phyloP scores from a whole-genome alignment of 2,329 filamentous ascomycete species.

The Neonectria magnoliae region DNA sequence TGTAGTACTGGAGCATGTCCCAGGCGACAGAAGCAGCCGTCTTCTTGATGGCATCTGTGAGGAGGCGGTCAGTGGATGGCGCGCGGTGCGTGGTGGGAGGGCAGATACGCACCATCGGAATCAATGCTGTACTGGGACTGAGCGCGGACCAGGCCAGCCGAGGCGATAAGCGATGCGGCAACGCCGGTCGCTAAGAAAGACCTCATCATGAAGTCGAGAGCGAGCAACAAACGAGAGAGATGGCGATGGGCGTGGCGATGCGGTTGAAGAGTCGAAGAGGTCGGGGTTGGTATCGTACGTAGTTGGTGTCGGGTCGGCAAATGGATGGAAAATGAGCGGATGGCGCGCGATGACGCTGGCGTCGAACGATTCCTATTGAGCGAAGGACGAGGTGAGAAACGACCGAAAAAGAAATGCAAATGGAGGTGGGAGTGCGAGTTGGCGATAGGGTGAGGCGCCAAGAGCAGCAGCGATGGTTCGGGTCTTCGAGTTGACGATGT shows the following conservation, averaged over 20 bases:
- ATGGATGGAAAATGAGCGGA: constrained; percentile 7
- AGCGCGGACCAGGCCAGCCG: constrained; percentile 34
- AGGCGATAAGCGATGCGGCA: constrained; percentile 37
- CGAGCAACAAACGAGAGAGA: constrained; percentile 20
- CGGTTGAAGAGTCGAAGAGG: constrained; percentile 22
- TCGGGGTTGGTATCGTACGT: neutral
- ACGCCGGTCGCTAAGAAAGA: constrained; percentile 30
- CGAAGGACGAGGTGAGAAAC: constrained; percentile 14
- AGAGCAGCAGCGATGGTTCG: constrained; percentile 27
- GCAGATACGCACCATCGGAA: constrained; percentile 30
- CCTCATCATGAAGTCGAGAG: constrained; percentile 35
- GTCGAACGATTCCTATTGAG: neutral
- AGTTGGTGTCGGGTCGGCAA: constrained; percentile 8
- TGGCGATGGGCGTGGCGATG: constrained; percentile 1
- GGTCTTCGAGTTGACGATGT: constrained; percentile 34
- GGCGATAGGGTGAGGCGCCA: constrained; percentile 12
- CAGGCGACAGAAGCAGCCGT: constrained; percentile 53
- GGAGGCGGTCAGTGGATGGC: constrained; percentile 26
- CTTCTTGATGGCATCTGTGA: constrained; percentile 51
- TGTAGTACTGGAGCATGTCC: constrained; percentile 58
- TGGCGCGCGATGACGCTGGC: constrained; percentile 13
- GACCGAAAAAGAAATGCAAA: constrained; percentile 13
- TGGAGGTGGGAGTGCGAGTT: neutral
- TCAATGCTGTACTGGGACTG: constrained; percentile 41
- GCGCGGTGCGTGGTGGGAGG: neutral